Evolutionary conservation across 495 filamentous ascomycete species (phyloP).

Genomic region (Aspergillus heteromorphus): DNA sequence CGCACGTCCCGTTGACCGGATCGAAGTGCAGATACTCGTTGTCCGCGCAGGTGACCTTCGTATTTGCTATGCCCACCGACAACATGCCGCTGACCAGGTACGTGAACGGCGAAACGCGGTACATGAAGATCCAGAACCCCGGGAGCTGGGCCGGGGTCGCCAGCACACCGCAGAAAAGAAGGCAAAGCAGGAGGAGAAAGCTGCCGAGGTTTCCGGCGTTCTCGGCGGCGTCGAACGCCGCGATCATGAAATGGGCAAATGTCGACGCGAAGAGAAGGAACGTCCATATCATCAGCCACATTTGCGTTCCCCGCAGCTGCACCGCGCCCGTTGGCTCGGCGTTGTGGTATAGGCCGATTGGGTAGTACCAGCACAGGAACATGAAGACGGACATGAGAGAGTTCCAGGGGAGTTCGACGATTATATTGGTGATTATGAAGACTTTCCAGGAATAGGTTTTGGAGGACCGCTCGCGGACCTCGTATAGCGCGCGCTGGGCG

Average conservation of each 20-base stretch:
- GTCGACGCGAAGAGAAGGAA: not conserved
- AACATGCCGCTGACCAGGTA: not conserved
- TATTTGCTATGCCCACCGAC: not conserved
- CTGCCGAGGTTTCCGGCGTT: not conserved
- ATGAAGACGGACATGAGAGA: conserved; percentile 44
- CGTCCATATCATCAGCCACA: no score
- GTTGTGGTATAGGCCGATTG: conserved; percentile 24
- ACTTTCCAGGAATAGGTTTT: conserved; percentile 54
- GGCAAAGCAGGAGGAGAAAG: not conserved
- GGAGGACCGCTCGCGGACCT: conserved; percentile 46
- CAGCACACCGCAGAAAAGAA: not conserved
- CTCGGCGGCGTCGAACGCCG: not conserved
- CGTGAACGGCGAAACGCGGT: not conserved
- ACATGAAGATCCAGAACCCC: not conserved
- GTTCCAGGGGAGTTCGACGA: conserved; percentile 51
- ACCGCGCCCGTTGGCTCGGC: no score
- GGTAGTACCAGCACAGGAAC: conserved; percentile 51
- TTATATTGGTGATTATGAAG: conserved; percentile 45
- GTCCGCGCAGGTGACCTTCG: no score
- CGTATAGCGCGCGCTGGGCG: conserved; percentile 47
- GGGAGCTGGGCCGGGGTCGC: not conserved
- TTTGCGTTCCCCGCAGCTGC: no score
- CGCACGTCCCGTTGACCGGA: not conserved
- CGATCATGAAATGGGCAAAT: not conserved
- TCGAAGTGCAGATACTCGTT: not conserved